These are phyloP conservation scores for Fragaria vesca DNA, from an alignment of 306 rosid genomes.

Conservation along the genomic window DNA sequence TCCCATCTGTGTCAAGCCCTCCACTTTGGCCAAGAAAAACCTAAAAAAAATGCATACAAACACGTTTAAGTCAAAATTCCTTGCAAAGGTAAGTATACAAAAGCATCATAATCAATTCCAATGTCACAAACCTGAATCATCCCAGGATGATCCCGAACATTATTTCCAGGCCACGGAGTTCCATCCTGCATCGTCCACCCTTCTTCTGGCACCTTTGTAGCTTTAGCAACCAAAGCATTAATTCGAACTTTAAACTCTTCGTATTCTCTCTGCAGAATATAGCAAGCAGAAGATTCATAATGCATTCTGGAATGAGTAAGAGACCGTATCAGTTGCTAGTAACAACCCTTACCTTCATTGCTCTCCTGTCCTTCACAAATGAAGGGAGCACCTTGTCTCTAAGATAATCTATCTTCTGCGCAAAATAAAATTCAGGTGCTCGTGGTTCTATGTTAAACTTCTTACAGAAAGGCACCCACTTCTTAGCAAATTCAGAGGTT, in stretches of 20 bases:
- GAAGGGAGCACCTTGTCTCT: constrained; percentile 54
- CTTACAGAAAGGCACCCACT: constrained; percentile 77
- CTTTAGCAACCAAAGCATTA: constrained; percentile 64
- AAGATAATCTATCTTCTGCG: constrained; percentile 54
- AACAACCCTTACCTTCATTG: constrained; percentile 55
- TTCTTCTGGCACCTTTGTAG: constrained; percentile 64
- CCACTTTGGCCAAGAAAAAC: constrained; percentile 59
- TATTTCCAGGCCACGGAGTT: constrained; percentile 71
- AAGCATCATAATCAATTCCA: neutral
- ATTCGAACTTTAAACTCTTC: constrained; percentile 68
- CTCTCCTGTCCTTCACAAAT: constrained; percentile 69
- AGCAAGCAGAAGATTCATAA: constrained; percentile 4
- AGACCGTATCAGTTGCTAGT: constrained; percentile 1
- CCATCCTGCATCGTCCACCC: constrained; percentile 88
- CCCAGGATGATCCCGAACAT: constrained; percentile 58
- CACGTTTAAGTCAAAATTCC: constrained; percentile 15
- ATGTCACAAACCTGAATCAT: constrained; percentile 60
- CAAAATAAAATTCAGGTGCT: constrained; percentile 70
- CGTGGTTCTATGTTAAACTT: constrained; percentile 65
- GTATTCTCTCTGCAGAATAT: constrained; percentile 56
- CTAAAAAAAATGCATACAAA: constrained; percentile 25
- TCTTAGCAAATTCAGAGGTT: constrained; percentile 69
- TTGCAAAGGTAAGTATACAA: neutral
- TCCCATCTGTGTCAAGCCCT: constrained; percentile 48
- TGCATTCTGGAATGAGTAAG: neutral